Evolutionary conservation across 441 rosid genomes (phyloP).

Genomic region (Brassica hybrid): DNA sequence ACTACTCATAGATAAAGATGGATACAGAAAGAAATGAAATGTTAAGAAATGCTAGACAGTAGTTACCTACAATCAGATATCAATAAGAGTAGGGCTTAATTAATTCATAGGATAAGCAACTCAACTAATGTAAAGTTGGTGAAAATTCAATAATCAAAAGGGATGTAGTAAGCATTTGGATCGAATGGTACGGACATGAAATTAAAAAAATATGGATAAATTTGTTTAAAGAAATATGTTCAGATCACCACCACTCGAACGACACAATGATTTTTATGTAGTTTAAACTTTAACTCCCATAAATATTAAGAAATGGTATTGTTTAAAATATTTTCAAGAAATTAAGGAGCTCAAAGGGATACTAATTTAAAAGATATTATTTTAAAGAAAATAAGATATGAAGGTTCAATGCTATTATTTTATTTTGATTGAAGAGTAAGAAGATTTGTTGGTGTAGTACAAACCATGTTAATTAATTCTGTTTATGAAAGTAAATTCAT

Average conservation of each 20-base stretch:
- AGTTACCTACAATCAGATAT: conserved; percentile 4
- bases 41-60: conserved; percentile 13
- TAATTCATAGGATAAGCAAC: neutral
- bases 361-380: too few relatives aligned
- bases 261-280: conserved; percentile 5
- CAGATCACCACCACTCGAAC: neutral
- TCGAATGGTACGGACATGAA: neutral
- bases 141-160: neutral
- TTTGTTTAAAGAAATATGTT: neutral
- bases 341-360: conserved; percentile 28
- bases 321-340: conserved; percentile 28
- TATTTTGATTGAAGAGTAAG: too few relatives aligned
- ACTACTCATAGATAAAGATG: too few relatives aligned
- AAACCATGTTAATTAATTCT: too few relatives aligned
- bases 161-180: neutral
- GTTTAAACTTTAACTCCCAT: neutral
- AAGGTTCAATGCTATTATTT: neutral
- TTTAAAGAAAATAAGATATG: neutral
- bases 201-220: neutral
- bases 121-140: conserved; percentile 18
- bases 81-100: neutral
- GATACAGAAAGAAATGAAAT: neutral
- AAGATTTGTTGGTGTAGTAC: too few relatives aligned
- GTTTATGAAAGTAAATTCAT: too few relatives aligned
- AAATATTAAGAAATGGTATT: conserved; percentile 14